Percentiles rank a stretch among this genome's conserved stretches.
Evolutionary conservation across 495 filamentous ascomycete species (phyloP).

Genomic region (Podospora comata): DNA sequence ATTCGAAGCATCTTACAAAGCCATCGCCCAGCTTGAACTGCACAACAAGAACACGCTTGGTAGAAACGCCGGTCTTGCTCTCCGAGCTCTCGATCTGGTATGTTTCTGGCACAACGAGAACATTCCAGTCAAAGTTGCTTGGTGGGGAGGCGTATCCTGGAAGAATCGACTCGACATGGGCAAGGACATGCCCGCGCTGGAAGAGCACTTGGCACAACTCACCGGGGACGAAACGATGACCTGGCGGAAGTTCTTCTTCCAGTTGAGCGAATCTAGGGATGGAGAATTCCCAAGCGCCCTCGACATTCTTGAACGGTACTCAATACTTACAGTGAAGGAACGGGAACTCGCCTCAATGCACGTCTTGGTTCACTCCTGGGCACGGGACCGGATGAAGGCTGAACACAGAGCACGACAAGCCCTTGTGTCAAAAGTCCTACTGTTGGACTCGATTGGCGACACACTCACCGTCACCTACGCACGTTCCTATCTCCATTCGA

Average conservation of each 20-base stretch:
- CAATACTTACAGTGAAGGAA: background rate
- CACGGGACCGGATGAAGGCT: background rate
- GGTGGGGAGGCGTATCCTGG: background rate
- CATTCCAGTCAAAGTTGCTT: background rate
- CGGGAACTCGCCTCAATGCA: background rate
- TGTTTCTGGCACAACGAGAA: background rate
- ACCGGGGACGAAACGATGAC: background rate
- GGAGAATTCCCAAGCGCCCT: background rate
- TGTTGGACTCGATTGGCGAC: background rate
- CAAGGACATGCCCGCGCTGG: background rate
- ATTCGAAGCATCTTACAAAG: conserved; percentile 4
- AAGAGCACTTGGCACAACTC: background rate
- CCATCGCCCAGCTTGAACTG: background rate
- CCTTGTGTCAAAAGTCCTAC: background rate
- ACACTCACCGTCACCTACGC: background rate
- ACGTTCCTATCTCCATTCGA: background rate
- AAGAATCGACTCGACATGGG: background rate
- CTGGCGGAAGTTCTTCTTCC: background rate
- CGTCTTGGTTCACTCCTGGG: background rate
- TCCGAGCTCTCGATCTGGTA: background rate
- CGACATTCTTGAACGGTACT: background rate
- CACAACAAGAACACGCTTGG: background rate
- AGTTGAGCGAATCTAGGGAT: background rate
- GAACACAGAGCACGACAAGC: background rate
- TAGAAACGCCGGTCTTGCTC: background rate